Base-by-base conservation (phyloP, 495 filamentous ascomycete genomes). In the Podospora sp. region DNA sequence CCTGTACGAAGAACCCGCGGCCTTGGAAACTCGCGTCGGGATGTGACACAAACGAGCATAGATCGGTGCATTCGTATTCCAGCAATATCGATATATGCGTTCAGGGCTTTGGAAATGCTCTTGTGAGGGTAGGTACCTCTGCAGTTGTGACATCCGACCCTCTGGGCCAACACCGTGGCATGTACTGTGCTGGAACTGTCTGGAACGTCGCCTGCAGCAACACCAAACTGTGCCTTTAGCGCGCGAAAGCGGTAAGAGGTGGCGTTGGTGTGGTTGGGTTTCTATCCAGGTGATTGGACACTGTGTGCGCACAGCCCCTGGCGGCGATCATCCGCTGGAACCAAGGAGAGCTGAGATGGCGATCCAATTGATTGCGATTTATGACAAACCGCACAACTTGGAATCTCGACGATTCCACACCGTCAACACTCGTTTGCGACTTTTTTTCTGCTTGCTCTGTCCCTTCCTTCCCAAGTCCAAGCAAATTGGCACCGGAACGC, bases 351-450 rank as follows among this genome's bases (percentile, higher is more conserved):
- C 18, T 22, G 16, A 18, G 49, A 52, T 22, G 49, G 52, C 52
- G 52, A 55, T 59, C 26, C 56, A 59, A 27, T 27, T 20, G 56
- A 59, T 11, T 33, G 29, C 29, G 3, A 22, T 12, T 16, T 2
- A 22, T 55, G 52, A 55, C 52, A 55, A 55, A 55, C 52, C 8
- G 21, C 52, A 24, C 8, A 11, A 33, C 26, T 9, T 11, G 6
- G 5, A 33, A 27, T 20, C 56, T 59, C 56, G 26, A 59, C 56
- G 11, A 29, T 33, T 59, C 26, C 24, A 59, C 56, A 59, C 22
- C 56, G 6, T 33, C 11, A 25, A 33, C 24, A 55, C 25, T 59
- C 56, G 56, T 59, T 59, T 59, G 1, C 1, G 24, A 27, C 56
- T 11, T 59, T 59, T 59, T 24, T 57, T n/a, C 52, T 55, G 52